phyloP scores from a whole-genome alignment of 2,329 filamentous ascomycete genomes.

The Ambrosiella cleistominuta region DNA sequence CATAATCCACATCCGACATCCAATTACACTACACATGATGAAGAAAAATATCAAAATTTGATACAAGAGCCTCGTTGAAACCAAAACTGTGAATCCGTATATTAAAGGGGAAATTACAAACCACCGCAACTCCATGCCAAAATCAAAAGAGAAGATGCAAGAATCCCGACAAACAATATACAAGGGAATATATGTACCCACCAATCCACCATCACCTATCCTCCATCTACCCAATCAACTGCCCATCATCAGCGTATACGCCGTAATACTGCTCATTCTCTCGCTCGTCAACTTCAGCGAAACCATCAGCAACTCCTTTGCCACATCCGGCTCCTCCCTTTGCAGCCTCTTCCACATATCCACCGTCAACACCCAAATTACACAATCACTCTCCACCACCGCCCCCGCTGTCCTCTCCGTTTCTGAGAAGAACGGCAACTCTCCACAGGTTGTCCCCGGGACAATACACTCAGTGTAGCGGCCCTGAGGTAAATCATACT shows the following conservation, averaged over 20 bases:
- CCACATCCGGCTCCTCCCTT: constrained; percentile 55
- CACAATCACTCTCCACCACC: constrained; percentile 60
- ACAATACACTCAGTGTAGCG: constrained; percentile 81
- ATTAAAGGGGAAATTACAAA: background rate
- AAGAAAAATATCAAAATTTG: too few species aligned
- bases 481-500: constrained; percentile 83
- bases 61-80: too few species aligned
- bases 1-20: too few species aligned
- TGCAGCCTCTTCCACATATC: constrained; percentile 59
- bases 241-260: constrained; percentile 33
- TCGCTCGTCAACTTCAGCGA: constrained; percentile 90
- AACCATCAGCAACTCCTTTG: constrained; percentile 66
- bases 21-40: too few species aligned
- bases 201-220: background rate
- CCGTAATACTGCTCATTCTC: constrained; percentile 58
- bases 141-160: background rate
- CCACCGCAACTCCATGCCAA: background rate
- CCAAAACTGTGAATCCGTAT: too few species aligned
- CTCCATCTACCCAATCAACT: constrained; percentile 18
- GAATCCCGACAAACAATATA: constrained; percentile 5
- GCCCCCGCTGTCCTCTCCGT: constrained; percentile 78
- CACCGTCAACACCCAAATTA: constrained; percentile 64
- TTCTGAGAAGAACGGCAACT: constrained; percentile 89
- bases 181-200: background rate
- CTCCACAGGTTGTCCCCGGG: constrained; percentile 84